phyloP scores from a whole-genome alignment of 768 basidiomycete species.

The Udeniomyces megalosporus region DNA sequence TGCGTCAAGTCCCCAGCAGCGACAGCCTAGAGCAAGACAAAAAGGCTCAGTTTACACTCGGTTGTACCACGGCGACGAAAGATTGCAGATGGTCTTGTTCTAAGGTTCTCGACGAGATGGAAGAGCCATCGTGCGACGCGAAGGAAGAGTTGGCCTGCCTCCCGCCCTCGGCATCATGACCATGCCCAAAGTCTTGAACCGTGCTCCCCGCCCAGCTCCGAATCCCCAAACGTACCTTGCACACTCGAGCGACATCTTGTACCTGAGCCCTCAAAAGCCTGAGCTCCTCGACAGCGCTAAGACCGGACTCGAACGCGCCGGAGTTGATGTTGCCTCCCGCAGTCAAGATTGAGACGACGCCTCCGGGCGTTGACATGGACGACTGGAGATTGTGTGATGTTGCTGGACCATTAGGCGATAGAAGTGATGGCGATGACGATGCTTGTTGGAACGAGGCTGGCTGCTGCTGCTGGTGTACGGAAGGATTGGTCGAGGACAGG shows the following conservation, averaged over 20 bases:
- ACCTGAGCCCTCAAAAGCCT: constrained; percentile 68
- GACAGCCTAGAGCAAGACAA: background rate
- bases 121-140: too few relatives aligned
- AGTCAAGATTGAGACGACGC: background rate
- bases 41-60: background rate
- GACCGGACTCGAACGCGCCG: constrained; percentile 3
- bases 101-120: too few relatives aligned
- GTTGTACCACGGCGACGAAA: background rate
- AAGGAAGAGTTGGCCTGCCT: too few relatives aligned
- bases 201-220: too few relatives aligned
- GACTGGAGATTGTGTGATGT: background rate
- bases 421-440: background rate
- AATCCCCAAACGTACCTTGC: constrained; percentile 34
- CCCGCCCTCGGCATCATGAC: too few relatives aligned
- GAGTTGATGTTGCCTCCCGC: constrained; percentile 12
- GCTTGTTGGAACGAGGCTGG: background rate
- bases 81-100: background rate
- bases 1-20: constrained; percentile 42
- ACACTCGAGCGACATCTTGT: constrained; percentile 62
- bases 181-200: too few relatives aligned
- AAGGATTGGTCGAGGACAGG: background rate
- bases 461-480: background rate
- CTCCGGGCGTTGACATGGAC: background rate
- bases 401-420: too few relatives aligned
- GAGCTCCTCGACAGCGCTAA: constrained; percentile 41